phyloP scores from a whole-genome alignment of 495 filamentous ascomycete genomes.

The Penicillium turbatum region DNA sequence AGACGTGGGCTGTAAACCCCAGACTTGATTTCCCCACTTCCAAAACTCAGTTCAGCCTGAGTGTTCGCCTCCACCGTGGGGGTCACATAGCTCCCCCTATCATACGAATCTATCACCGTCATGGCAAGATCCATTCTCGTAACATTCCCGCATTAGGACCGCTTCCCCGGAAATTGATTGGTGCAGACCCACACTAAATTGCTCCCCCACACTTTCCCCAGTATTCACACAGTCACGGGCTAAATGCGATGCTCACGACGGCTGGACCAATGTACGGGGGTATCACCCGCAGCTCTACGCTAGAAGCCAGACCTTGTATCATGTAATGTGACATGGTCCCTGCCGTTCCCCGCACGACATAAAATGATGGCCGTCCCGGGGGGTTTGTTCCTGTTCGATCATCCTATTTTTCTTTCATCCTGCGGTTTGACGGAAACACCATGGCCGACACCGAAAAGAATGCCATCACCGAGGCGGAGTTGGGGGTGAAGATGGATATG shows the following conservation, averaged over 20 bases:
- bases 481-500: slow-evolving; percentile 37
- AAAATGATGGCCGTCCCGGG: background rate
- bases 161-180: slow-evolving; percentile 9
- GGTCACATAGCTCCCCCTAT: background rate
- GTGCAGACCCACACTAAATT: background rate
- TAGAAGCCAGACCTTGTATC: background rate
- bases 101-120: background rate
- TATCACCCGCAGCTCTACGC: background rate
- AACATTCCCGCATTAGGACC: background rate
- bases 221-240: background rate
- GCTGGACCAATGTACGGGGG: background rate
- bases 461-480: slow-evolving; percentile 34
- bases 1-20: background rate
- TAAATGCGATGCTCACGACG: background rate
- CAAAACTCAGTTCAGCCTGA: background rate
- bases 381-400: background rate
- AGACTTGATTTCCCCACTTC: background rate
- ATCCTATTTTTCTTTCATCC: background rate
- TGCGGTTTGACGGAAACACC: background rate
- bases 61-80: slow-evolving; percentile 2
- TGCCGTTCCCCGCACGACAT: background rate
- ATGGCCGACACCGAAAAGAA: slow-evolving; percentile 19
- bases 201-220: slow-evolving; percentile 11
- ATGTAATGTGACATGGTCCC: background rate
- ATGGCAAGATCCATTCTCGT: background rate